Percentiles rank a stretch among this genome's conserved stretches.
These are phyloP conservation scores for Aspergillus neoniger DNA, from an alignment of 2,329 filamentous ascomycete genomes.

Conservation along the genomic window DNA sequence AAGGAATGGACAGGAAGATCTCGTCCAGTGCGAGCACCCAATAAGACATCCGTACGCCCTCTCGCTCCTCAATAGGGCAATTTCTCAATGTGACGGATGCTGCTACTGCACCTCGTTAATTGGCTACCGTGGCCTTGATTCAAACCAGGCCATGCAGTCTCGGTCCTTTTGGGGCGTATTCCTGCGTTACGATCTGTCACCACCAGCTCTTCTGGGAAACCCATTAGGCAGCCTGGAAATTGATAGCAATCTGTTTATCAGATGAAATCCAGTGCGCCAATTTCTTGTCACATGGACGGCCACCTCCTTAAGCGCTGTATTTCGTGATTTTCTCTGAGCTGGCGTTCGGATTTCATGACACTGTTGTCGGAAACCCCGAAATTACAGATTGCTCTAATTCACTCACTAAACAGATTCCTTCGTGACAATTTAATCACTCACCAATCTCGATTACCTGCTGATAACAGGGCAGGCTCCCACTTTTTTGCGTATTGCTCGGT, in stretches of 20 bases:
- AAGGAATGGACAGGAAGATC: constrained; percentile 11
- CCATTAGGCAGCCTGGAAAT: background rate
- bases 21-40: constrained; percentile 11
- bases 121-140: constrained; percentile 6
- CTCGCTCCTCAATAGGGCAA: constrained; percentile 9
- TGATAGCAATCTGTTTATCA: background rate
- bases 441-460: too few relatives aligned
- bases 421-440: background rate
- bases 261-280: background rate
- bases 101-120: constrained; percentile 9
- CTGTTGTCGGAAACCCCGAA: background rate
- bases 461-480: background rate
- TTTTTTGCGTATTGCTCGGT: background rate
- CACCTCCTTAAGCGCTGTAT: background rate
- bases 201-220: background rate
- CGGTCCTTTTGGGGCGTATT: background rate
- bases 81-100: constrained; percentile 11
- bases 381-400: constrained; percentile 2
- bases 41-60: constrained; percentile 13
- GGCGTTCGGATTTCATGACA: background rate
- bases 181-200: constrained; percentile 2
- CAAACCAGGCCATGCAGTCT: background rate
- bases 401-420: background rate
- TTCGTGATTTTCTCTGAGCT: background rate
- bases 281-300: background rate